Base-by-base conservation (phyloP, 768 basidiomycete genomes). In the Dioszegia aurantiaca region DNA sequence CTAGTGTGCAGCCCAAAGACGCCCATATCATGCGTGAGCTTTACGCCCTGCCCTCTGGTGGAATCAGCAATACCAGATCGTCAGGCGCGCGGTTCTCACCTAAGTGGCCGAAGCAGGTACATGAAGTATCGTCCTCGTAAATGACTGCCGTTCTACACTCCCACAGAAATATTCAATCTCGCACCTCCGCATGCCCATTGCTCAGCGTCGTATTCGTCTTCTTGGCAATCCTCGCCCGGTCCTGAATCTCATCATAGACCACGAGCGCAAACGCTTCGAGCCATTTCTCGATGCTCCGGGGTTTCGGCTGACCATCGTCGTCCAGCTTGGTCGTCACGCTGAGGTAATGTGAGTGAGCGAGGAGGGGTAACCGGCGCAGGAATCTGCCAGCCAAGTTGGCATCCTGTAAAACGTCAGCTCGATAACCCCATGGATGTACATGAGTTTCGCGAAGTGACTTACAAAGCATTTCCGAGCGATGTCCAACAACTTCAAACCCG, bases 341-440 rank as follows among this genome's bases (percentile, higher is more conserved):
- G 48, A 97, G 85, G 72, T 90, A 86, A 8, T 84, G 82, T 3
- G 94, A 90, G 44, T 95, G 84, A 1, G 93, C 90, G 19, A 98
- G 83, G 44, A 98, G 90, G 2, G 95, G 95, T n/a, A 99, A 81
- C 6, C 92, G 85, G 12, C 95, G 85, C 12, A 99, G 81, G 0
- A 89, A 86, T 33, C 95, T 86, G 14, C 95, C 95, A 16, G 93
- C 95, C 81, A 98, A 85, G n/a, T 83, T 83, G 73, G 90, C 53
- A 6, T 46, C 21, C 59, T 85, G 17, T 75, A 74, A 42, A 33
- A 33, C 37, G 47, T 37, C 19, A 41, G 48, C 19, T 49, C 28
- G 33, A 33, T 10, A 1, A 23, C 33, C 21, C 41, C 46, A 9
- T n/a, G 3, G 17, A 41, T 3, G 48, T n/a, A 28, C 14, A 33